Evolutionary conservation across 108 stramenopile genomes (phyloP).

Genomic region (Fistulifera solaris): DNA sequence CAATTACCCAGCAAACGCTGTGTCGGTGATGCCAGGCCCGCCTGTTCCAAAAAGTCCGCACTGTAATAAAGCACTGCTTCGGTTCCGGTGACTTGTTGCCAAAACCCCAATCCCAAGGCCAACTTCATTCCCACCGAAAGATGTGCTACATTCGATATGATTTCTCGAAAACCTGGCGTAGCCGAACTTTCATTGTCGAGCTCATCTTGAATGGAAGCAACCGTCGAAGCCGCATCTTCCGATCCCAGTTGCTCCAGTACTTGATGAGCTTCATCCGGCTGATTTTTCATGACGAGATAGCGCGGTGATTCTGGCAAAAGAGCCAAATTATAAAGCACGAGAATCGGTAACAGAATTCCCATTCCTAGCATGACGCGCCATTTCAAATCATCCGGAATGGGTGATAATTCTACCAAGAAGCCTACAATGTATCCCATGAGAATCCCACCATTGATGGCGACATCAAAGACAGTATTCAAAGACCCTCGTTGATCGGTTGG

Average conservation of each 20-base stretch:
- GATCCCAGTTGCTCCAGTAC: constrained; percentile 7
- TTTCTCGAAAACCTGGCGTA: background rate
- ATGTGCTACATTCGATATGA: background rate
- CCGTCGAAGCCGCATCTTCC: background rate
- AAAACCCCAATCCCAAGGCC: constrained; percentile 29
- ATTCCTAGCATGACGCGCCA: constrained; percentile 21
- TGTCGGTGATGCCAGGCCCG: constrained; percentile 21
- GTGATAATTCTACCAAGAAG: constrained; percentile 15
- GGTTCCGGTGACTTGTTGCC: constrained; percentile 41
- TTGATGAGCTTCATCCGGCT: constrained; percentile 3
- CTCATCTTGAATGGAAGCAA: constrained; percentile 14
- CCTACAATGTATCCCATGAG: constrained; percentile 20
- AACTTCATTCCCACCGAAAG: constrained; percentile 5
- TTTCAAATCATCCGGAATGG: constrained; percentile 5
- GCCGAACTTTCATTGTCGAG: background rate
- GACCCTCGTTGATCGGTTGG: constrained; percentile 15
- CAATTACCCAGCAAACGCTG: constrained; percentile 19
- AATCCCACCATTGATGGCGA: constrained; percentile 26
- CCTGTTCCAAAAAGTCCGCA: constrained; percentile 27
- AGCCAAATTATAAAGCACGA: constrained; percentile 11
- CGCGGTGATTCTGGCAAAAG: constrained; percentile 19
- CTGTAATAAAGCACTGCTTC: constrained; percentile 48
- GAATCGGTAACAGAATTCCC: constrained; percentile 11
- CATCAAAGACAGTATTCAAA: constrained; percentile 26
- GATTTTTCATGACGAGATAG: constrained; percentile 15